Conservation (phyloP, 2,329 filamentous ascomycete species). For the Monosporascus cannonballus region DNA sequence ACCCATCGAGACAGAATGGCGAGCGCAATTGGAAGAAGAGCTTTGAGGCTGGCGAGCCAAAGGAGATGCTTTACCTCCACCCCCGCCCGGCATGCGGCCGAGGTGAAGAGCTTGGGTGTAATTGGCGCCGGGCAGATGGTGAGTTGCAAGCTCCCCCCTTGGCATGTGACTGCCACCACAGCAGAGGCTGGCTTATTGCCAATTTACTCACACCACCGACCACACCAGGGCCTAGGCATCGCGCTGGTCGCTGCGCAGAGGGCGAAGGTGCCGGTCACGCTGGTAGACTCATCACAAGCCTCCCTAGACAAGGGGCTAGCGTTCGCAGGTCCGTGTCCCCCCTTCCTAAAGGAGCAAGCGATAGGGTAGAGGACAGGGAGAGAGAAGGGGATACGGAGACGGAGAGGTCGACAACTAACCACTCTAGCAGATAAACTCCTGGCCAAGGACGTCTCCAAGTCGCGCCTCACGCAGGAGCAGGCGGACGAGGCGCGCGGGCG, state of each 20-base stretch:
- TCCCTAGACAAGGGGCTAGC: conserved; percentile 83
- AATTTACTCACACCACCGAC: conserved; percentile 15
- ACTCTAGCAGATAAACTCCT: conserved; percentile 71
- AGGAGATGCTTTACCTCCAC: conserved; percentile 64
- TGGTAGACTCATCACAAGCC: conserved; percentile 79
- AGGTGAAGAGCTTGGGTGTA: conserved; percentile 84
- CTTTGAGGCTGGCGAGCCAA: conserved; percentile 32
- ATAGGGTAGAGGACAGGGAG: not conserved
- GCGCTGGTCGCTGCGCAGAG: conserved; percentile 86
- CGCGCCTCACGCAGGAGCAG: conserved; percentile 74
- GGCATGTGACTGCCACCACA: conserved; percentile 28
- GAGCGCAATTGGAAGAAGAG: conserved; percentile 31
- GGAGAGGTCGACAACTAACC: not conserved
- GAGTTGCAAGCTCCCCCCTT: conserved; percentile 22
- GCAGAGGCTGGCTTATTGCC: not conserved
- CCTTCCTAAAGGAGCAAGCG: not conserved
- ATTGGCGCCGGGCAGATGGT: conserved; percentile 97
- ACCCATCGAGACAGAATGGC: conserved; percentile 29
- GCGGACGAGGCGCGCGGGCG: conserved; percentile 67
- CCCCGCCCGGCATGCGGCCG: conserved; percentile 52
- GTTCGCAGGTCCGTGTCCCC: conserved; percentile 64
- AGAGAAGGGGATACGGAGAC: not conserved
- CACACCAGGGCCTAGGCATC: conserved; percentile 78
- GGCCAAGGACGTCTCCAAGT: conserved; percentile 85
- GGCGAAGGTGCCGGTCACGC: conserved; percentile 74